Base-by-base conservation (phyloP, 2,329 filamentous ascomycete genomes). In the Scedosporium dehoogii region DNA sequence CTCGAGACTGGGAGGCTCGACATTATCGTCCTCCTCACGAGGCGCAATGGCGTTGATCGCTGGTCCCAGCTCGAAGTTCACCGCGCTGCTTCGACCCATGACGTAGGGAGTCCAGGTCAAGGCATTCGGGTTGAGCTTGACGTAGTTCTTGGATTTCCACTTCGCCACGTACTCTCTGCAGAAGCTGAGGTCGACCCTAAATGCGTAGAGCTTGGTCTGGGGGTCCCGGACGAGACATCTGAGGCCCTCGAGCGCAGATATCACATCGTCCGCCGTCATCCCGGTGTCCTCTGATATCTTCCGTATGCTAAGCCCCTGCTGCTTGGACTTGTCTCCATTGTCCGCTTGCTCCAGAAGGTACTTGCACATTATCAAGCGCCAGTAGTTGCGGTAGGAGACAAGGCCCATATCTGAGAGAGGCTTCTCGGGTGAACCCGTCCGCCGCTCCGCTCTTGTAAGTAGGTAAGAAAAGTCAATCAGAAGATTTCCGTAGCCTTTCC, bases 381-480 rank as follows among this genome's bases (percentile, higher is more conserved):
- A 99, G 73, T 99, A 99, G 69, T 96, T 97, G 55, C 94, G 86
- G 72, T 99, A 99, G 1, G 93, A 97, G 3, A 97, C 93, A 46
- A 99, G 76, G 3, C 94, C 94, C 91, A 99, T 97, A 71, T 99
- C 94, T 0, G 94, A 97, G 3, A 99, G 81, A 0, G 94, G 94
- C 74, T 99, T 99, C 73, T 99, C 94, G 0, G 94, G 94, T 1
- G 93, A 97, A 9, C 94, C 94, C 0, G 92, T 96, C 74, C 97
- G 96, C 69, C 88, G 85, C 75, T 99, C 94, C 1, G 96, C 91
- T 60, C 92, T 86, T 0, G 96, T 97, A 57, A 99, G 84, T 6
- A 99, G 86, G 71, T 99, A 99, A 1, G 94, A 99, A 73, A 99
- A 99, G 72, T 99, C 94, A 68, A 99, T 99, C 57, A 99, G 83